Base-by-base conservation (phyloP, 1,284 basidiomycete species). In the Fomitopsis betulina region DNA sequence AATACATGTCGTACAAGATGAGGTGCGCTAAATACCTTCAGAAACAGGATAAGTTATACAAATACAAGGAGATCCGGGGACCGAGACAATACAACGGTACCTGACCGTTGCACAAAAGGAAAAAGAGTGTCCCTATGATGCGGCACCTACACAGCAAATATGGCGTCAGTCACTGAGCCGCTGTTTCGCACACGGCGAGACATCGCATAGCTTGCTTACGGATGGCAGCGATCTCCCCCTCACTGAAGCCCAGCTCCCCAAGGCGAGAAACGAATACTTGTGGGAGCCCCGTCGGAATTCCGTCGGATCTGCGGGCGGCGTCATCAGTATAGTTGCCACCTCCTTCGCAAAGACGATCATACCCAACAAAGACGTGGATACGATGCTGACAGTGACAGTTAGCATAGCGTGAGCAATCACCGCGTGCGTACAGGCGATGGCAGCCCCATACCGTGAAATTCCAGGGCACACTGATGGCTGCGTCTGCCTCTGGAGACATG, bases 161-260 rank as follows among this genome's bases (percentile, higher is more conserved):
- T 47, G 25, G 13, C 7, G 13, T 47, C 25, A 47, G 45, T 27
- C 13, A 35, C 1, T 30, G 13, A n/a, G 45, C 45, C 13, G 23
- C 49, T 23, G 49, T 51, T 37, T 51, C 49, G 35, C 9, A 5
- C 32, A 12, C 12, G 49, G 5, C 10, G 5, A 47, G 27, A 50
- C 32, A 35, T 33, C 6, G 49, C 10, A 5, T 5, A 19, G 51
- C 17, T 30, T 43, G 21, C 32, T 39, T 27, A 45, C 40, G 39
- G 23, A 57, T 57, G 30, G 56, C 56, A 8, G 56, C 56, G 21
- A 57, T 50, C 30, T 53, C 51, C n/a, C 27, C 56, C 45, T 57
- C 56, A n/a, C 17, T 53, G 42, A 42, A 57, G 35, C 56, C 56
- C 21, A 57, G 38, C 38, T 57, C 51, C 13, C 50, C 30, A 9